Conservation (phyloP, 495 filamentous ascomycete species). For the Hypomontagnella submonticulosa region DNA sequence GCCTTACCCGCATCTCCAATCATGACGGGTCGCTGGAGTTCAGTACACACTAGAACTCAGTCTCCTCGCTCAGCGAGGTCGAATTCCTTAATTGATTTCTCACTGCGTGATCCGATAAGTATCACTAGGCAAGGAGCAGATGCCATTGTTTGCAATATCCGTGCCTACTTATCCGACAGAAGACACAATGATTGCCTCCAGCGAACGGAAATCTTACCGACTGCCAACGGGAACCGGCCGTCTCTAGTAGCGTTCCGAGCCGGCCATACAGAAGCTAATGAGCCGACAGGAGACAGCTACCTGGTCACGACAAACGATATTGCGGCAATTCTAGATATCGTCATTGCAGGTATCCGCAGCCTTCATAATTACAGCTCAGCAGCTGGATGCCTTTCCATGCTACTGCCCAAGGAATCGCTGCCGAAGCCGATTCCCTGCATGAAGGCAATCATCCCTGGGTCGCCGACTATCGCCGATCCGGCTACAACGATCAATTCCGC, state of each 20-base stretch:
- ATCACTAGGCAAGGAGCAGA: constrained; percentile 33
- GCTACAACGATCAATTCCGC: constrained; percentile 45
- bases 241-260: constrained; percentile 7
- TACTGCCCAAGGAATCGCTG: constrained; percentile 31
- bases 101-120: constrained; percentile 1
- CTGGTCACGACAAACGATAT: constrained; percentile 40
- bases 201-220: neutral
- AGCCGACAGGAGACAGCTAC: constrained; percentile 26
- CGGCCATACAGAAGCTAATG: neutral
- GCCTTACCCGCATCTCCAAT: constrained; percentile 6
- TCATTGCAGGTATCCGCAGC: constrained; percentile 30
- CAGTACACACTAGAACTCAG: constrained; percentile 1
- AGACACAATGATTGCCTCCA: constrained; percentile 20
- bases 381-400: constrained; percentile 32
- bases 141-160: constrained; percentile 36
- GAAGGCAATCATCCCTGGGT: constrained; percentile 37
- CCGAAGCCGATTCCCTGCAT: constrained; percentile 28
- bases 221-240: constrained; percentile 13
- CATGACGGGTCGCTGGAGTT: constrained; percentile 9
- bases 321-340: constrained; percentile 41
- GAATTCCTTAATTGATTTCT: neutral
- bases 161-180: constrained; percentile 37
- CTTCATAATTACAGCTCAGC: constrained; percentile 14
- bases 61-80: constrained; percentile 18
- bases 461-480: constrained; percentile 38